Evolutionary conservation across 2,329 filamentous ascomycete genomes (phyloP).

Genomic region (Beauveria caledonica): DNA sequence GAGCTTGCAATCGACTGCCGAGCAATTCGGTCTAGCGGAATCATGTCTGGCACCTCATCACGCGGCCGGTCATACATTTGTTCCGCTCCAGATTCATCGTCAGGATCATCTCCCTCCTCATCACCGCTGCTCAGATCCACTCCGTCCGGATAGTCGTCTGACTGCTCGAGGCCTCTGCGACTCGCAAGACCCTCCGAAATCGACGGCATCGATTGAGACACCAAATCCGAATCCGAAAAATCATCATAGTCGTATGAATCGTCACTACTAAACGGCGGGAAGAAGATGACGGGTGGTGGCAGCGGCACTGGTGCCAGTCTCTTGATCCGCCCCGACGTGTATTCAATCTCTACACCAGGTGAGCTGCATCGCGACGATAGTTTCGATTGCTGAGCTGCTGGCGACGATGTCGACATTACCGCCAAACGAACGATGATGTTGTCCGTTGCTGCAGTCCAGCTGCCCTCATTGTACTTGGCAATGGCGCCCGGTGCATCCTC

Average conservation of each 20-base stretch:
- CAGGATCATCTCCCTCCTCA: conserved; percentile 32
- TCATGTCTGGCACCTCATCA: conserved; percentile 11
- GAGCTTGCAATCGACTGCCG: conserved; percentile 24
- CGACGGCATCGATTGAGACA: conserved; percentile 16
- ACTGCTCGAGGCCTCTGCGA: conserved; percentile 28
- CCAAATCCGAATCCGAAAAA: conserved; percentile 21
- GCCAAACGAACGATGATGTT: conserved; percentile 34
- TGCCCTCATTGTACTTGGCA: conserved; percentile 7
- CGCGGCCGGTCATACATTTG: conserved; percentile 23
- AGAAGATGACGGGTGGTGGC: conserved; percentile 45
- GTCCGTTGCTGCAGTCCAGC: conserved; percentile 28
- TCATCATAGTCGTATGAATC: conserved; percentile 27
- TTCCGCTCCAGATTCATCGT: conserved; percentile 23
- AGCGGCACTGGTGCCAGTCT: conserved; percentile 39
- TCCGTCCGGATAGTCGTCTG: conserved; percentile 33
- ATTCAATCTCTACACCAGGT: conserved; percentile 34
- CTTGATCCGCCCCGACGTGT: conserved; percentile 34
- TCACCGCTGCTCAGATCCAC: conserved; percentile 34
- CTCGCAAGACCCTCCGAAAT: conserved; percentile 24
- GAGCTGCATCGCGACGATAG: background rate
- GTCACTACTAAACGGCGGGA: conserved; percentile 38
- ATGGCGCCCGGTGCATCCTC: conserved; percentile 13
- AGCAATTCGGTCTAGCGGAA: background rate
- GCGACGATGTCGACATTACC: conserved; percentile 33
- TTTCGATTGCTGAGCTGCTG: conserved; percentile 14